These are phyloP conservation scores for Sclerotinia trifoliorum DNA, from an alignment of 2,329 filamentous ascomycete genomes.

Conservation along the genomic window DNA sequence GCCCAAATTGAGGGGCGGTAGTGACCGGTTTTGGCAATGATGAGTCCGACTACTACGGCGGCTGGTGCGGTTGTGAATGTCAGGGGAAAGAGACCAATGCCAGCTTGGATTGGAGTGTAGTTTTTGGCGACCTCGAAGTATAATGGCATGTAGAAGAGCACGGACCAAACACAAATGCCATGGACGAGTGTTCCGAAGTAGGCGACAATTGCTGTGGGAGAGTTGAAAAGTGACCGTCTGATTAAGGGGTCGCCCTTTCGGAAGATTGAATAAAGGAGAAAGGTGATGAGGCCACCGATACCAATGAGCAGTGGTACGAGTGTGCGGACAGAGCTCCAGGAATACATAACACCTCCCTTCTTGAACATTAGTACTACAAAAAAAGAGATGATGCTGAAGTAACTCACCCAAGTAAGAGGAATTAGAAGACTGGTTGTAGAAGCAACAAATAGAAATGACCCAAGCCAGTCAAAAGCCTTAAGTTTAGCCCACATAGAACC, in stretches of 20 bases:
- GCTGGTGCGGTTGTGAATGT: slow-evolving; percentile 60
- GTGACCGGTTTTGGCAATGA: slow-evolving; percentile 53
- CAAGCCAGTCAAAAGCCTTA: slow-evolving; percentile 56
- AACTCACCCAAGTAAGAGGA: slow-evolving; percentile 55
- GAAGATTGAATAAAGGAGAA: slow-evolving; percentile 51
- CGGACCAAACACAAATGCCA: slow-evolving; percentile 52
- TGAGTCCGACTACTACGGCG: slow-evolving; percentile 54
- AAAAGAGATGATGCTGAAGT: neutral
- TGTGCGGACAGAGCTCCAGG: slow-evolving; percentile 60
- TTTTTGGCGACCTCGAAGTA: slow-evolving; percentile 52
- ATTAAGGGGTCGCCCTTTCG: slow-evolving; percentile 39
- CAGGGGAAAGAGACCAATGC: slow-evolving; percentile 56
- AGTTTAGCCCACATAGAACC: slow-evolving; percentile 30
- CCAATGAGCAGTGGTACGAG: slow-evolving; percentile 60
- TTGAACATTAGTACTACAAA: slow-evolving; percentile 10
- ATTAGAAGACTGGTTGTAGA: slow-evolving; percentile 59
- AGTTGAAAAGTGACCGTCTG: slow-evolving; percentile 44
- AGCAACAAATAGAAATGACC: slow-evolving; percentile 58
- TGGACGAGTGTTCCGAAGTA: slow-evolving; percentile 54
- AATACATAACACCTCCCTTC: slow-evolving; percentile 57
- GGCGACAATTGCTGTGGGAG: slow-evolving; percentile 49
- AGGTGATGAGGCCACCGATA: slow-evolving; percentile 48
- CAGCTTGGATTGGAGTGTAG: slow-evolving; percentile 51
- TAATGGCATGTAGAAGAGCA: slow-evolving; percentile 54
- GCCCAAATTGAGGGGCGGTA: slow-evolving; percentile 52